phyloP scores from a whole-genome alignment of 2,329 filamentous ascomycete species.

The Diaporthe sp. region DNA sequence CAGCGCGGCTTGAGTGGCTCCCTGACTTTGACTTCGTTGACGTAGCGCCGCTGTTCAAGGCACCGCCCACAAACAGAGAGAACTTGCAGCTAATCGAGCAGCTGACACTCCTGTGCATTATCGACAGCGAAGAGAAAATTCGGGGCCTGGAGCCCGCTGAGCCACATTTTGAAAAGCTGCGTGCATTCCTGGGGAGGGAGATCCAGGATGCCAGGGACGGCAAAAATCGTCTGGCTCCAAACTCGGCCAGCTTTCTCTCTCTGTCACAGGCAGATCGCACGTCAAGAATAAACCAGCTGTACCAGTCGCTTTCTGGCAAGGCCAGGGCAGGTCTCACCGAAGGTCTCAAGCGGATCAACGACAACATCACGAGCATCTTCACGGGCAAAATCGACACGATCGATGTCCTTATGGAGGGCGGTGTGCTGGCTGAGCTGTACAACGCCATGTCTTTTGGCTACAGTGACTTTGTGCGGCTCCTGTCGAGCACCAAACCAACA shows the following conservation, averaged over 20 bases:
- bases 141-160: background rate
- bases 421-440: conserved; percentile 24
- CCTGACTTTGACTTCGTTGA: conserved; percentile 28
- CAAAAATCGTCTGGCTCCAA: background rate
- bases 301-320: background rate
- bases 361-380: background rate
- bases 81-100: conserved; percentile 12
- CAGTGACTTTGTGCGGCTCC: background rate
- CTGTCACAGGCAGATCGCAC: background rate
- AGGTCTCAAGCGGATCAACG: conserved; percentile 1
- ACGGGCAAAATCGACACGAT: conserved; percentile 5
- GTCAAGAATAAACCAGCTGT: background rate
- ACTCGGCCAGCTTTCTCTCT: background rate
- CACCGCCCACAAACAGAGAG: background rate
- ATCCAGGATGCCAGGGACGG: background rate
- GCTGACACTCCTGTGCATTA: conserved; percentile 10
- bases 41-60: conserved; percentile 46
- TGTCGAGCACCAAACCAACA: conserved; percentile 34
- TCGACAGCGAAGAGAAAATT: background rate
- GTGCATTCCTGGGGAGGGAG: background rate
- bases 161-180: background rate
- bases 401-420: conserved; percentile 26
- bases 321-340: background rate
- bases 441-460: conserved; percentile 33
- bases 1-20: conserved; percentile 3